These are phyloP conservation scores for Agaricales sp. DNA, from an alignment of 1,284 basidiomycete species.

Conservation along the genomic window DNA sequence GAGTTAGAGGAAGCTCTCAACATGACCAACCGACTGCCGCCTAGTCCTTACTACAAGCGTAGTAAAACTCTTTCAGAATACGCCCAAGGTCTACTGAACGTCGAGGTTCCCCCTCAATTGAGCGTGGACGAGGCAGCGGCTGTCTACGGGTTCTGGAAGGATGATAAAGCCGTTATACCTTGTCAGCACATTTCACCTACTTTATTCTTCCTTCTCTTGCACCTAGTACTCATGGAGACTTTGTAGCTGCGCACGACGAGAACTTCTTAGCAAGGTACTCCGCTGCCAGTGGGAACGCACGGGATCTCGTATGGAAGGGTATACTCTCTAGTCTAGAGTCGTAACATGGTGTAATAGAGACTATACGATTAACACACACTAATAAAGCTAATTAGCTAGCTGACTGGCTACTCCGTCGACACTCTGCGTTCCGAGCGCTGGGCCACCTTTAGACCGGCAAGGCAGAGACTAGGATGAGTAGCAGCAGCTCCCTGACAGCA, in stretches of 20 bases:
- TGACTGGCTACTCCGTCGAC: no score
- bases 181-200: slow-evolving; percentile 24
- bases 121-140: slow-evolving; percentile 52
- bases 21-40: slow-evolving; percentile 39
- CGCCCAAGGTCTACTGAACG: slow-evolving; percentile 34
- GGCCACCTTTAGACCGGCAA: no score
- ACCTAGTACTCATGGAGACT: slow-evolving; percentile 10
- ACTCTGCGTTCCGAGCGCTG: no score
- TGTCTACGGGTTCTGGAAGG: slow-evolving; percentile 64
- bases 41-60: slow-evolving; percentile 40
- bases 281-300: slow-evolving; percentile 62
- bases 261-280: slow-evolving; percentile 64
- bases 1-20: slow-evolving; percentile 38
- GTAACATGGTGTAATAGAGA: no score
- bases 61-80: slow-evolving; percentile 19
- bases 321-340: slow-evolving; percentile 35
- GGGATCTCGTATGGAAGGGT: slow-evolving; percentile 68
- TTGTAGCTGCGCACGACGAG: slow-evolving; percentile 45
- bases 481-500: no score
- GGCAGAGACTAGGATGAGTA: no score
- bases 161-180: slow-evolving; percentile 37
- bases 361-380: no score
- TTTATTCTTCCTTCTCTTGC: slow-evolving; percentile 4
- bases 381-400: no score
- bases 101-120: slow-evolving; percentile 49